A percentile compares a stretch with the other conserved stretches of the same genome.
Conservation (phyloP, 345 rosid species). For the Passiflora organensis region DNA sequence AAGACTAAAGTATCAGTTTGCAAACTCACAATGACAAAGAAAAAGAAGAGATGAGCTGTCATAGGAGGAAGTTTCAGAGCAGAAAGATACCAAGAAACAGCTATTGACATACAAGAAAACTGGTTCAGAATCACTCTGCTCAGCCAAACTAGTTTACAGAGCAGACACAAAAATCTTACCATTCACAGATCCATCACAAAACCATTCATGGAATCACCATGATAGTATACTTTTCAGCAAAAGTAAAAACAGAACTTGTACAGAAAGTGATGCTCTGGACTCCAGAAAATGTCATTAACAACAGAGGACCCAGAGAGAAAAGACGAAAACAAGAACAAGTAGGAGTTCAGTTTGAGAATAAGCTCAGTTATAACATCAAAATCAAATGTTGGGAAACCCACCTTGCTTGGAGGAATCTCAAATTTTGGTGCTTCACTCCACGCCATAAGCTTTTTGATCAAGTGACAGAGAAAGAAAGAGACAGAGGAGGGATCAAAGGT, state of each 20-base stretch:
- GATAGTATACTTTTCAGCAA: no score
- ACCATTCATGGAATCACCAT: constrained; percentile 6
- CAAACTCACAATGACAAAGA: no score
- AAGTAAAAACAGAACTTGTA: neutral
- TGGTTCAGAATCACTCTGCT: neutral
- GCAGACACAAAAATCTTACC: constrained; percentile 1
- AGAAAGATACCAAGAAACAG: neutral
- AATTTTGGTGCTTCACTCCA: neutral
- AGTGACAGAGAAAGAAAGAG: neutral
- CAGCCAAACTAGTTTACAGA: neutral
- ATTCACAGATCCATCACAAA: constrained; percentile 18
- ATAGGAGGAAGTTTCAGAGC: neutral
- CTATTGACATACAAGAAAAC: neutral
- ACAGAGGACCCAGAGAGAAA: neutral
- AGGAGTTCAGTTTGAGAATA: neutral
- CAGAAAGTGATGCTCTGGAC: neutral
- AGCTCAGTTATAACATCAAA: constrained; percentile 8
- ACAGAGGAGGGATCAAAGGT: neutral
- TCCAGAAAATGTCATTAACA: neutral
- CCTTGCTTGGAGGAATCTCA: constrained; percentile 20
- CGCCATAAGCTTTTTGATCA: neutral
- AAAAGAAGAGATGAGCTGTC: neutral
- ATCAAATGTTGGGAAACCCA: constrained; percentile 8
- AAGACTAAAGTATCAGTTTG: no score
- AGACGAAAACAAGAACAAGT: constrained; percentile 1